Base-by-base conservation (phyloP, 805 yeast genomes). In the Cephaloascus fragrans region DNA sequence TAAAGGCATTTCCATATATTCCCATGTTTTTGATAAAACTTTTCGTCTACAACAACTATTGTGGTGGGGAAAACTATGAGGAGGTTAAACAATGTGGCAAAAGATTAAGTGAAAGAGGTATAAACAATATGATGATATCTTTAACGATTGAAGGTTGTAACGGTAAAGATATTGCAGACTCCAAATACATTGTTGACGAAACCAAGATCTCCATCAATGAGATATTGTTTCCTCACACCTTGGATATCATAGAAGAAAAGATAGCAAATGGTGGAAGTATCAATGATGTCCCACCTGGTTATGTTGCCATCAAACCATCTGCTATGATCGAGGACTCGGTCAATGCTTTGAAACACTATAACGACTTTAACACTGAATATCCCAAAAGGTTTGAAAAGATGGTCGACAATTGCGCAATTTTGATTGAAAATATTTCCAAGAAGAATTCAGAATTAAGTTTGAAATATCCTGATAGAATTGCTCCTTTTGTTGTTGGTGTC, bases 101-200 rank as follows among this genome's bases (percentile, higher is more conserved):
- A 40, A 66, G 76, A 42, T 69, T 89, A 47, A 67, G 76, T 39
- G 57, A 71, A 38, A 71, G 95, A 44, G 95, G 95, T 8, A 83
- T 88, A 52, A 77, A 84, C 48, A 90, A 89, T 66, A 86, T 89
- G 95, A 87, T 89, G 95, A 66, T 89, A n/a, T 82, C 94, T 1
- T 75, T 87, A 56, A 86, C 96, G 14, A 88, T 89, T 38, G 97
- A 89, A 61, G 95, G 93, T 40, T 81, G 96, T 39, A 85, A 85
- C 46, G 96, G 95, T 31, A 73, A 73, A 41, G 71, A 75, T 53
- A 66, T 74, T 57, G 65, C 76, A 33, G 79, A 76, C 57, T 77
- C 80, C 29, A 53, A 70, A 32, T 67, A 65, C 45, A 82, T 84
- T 43, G 76, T 83, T 29, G 49, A 59, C 16, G 81, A 80, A 55